phyloP scores from a whole-genome alignment of 2,329 filamentous ascomycete genomes.

The Daldinia sp. region DNA sequence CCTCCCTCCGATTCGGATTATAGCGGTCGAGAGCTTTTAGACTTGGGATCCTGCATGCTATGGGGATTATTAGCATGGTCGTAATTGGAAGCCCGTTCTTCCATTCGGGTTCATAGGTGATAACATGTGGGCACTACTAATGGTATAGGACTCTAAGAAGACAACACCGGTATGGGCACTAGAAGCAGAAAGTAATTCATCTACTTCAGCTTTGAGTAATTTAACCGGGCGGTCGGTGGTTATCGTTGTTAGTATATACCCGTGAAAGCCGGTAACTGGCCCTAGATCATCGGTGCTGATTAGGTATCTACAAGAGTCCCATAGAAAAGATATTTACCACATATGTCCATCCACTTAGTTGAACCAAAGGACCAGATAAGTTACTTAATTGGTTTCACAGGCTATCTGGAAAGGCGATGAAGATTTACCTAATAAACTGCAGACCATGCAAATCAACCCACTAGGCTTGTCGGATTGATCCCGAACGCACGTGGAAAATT shows the following conservation, averaged over 20 bases:
- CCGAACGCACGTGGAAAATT: neutral
- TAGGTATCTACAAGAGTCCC: constrained; percentile 5
- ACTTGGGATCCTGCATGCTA: neutral
- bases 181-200: neutral
- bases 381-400: neutral
- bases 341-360: neutral
- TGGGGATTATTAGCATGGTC: neutral
- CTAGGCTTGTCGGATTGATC: neutral
- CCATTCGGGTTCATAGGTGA: neutral
- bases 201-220: constrained; percentile 5
- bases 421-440: neutral
- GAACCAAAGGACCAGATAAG: neutral
- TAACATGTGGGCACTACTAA: neutral
- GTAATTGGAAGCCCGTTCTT: neutral
- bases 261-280: neutral
- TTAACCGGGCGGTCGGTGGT: neutral
- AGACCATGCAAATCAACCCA: neutral
- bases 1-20: neutral
- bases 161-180: neutral
- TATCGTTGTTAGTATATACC: neutral
- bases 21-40: neutral
- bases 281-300: constrained; percentile 1
- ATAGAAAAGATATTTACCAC: neutral
- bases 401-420: neutral
- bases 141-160: neutral